Evolutionary conservation across 2,329 filamentous ascomycete genomes (phyloP).

Genomic region (Eutypa lata): DNA sequence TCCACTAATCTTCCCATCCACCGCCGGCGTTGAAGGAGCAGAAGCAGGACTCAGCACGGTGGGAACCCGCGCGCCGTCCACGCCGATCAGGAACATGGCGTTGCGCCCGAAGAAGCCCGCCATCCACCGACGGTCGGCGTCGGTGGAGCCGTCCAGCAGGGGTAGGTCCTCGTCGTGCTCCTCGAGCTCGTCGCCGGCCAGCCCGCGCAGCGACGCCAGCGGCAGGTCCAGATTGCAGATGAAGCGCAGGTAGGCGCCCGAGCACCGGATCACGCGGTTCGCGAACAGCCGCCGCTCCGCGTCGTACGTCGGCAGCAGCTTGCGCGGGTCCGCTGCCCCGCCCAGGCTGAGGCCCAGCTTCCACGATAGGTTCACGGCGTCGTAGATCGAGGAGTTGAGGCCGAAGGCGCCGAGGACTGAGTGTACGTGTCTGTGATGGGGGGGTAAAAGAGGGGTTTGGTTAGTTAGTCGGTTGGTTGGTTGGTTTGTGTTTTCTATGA

Average conservation of each 20-base stretch:
- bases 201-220: neutral
- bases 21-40: neutral
- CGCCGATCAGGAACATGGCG: conserved; percentile 24
- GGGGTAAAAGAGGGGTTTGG: no score
- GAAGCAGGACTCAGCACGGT: neutral
- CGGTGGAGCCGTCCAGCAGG: neutral
- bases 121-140: conserved; percentile 17
- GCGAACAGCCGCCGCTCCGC: conserved; percentile 25
- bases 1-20: neutral
- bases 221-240: conserved; percentile 22
- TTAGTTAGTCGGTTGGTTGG: neutral
- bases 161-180: neutral
- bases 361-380: conserved; percentile 33
- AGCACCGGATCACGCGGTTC: conserved; percentile 13
- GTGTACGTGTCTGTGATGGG: conserved; percentile 32
- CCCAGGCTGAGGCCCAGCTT: conserved; percentile 28
- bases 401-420: conserved; percentile 34
- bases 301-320: conserved; percentile 27
- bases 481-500: neutral
- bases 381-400: conserved; percentile 33
- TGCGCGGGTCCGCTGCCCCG: conserved; percentile 16
- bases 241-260: conserved; percentile 17
- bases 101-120: conserved; percentile 23
- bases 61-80: conserved; percentile 17
- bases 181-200: neutral